Conservation (phyloP, 495 filamentous ascomycete species). For the Pyrenula aspistea region DNA sequence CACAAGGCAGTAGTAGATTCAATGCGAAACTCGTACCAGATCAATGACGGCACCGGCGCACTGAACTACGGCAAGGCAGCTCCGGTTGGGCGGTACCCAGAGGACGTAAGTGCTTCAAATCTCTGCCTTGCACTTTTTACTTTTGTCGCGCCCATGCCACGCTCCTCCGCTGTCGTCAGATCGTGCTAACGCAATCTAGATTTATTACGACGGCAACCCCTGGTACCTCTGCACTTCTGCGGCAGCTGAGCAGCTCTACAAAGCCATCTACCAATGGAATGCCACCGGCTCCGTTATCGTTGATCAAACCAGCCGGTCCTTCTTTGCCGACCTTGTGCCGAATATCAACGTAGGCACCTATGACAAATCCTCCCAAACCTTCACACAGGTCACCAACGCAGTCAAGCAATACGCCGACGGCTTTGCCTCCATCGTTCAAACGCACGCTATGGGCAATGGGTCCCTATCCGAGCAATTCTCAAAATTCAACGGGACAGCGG, state of each 20-base stretch:
- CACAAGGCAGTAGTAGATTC: slow-evolving; percentile 53
- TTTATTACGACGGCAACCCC: background rate
- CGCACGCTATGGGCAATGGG: slow-evolving; percentile 30
- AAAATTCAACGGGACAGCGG: slow-evolving; percentile 33
- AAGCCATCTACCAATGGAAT: slow-evolving; percentile 38
- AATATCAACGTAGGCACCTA: slow-evolving; percentile 26
- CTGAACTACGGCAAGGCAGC: slow-evolving; percentile 34
- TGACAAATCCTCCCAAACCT: slow-evolving; percentile 20
- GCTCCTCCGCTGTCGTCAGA: too few relatives aligned
- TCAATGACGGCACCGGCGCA: slow-evolving; percentile 33
- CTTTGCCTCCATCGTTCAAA: slow-evolving; percentile 30
- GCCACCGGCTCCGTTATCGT: slow-evolving; percentile 29
- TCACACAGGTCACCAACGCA: slow-evolving; percentile 26
- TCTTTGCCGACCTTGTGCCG: slow-evolving; percentile 28
- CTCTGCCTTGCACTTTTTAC: slow-evolving; percentile 26
- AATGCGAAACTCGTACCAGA: slow-evolving; percentile 43
- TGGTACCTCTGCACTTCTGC: slow-evolving; percentile 28
- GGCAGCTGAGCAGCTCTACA: slow-evolving; percentile 27
- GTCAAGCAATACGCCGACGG: slow-evolving; percentile 37
- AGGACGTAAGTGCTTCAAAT: slow-evolving; percentile 58
- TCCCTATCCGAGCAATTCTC: slow-evolving; percentile 49
- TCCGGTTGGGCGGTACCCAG: slow-evolving; percentile 56
- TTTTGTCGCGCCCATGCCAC: background rate
- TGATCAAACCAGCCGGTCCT: slow-evolving; percentile 23
- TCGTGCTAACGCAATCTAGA: too few relatives aligned